A percentile compares a stretch with the other conserved stretches of the same genome.
These are phyloP conservation scores for Psilocybe mexicana DNA, from an alignment of 1,284 basidiomycete genomes.

Conservation along the genomic window DNA sequence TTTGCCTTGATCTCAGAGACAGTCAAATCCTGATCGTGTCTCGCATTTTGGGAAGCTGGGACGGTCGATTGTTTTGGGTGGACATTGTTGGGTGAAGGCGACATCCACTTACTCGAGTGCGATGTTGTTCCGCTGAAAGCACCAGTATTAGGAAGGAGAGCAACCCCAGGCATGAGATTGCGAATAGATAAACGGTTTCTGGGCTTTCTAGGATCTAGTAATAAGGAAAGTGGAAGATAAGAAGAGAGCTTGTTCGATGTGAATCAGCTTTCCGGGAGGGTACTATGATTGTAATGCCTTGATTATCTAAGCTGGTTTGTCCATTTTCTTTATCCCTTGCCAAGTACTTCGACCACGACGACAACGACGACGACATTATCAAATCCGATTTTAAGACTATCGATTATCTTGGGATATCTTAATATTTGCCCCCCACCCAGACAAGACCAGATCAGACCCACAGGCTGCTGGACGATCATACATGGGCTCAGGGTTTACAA, in stretches of 20 bases:
- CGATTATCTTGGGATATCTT: too few relatives aligned
- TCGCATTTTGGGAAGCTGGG: slow-evolving; percentile 17
- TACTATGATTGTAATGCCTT: not conserved
- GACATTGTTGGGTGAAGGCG: slow-evolving; percentile 5
- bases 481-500: too few relatives aligned
- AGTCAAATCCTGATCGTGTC: slow-evolving; percentile 37
- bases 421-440: too few relatives aligned
- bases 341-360: too few relatives aligned
- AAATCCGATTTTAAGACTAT: too few relatives aligned
- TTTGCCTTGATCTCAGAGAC: slow-evolving; percentile 65
- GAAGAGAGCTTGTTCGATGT: slow-evolving; percentile 4
- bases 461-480: too few relatives aligned
- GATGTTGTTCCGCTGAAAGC: slow-evolving; percentile 10
- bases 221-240: not conserved
- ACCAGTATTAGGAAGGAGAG: slow-evolving; percentile 14
- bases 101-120: slow-evolving; percentile 17
- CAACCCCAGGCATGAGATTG: slow-evolving; percentile 22
- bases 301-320: slow-evolving; percentile 15
- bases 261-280: slow-evolving; percentile 11
- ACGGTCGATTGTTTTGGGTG: slow-evolving; percentile 11
- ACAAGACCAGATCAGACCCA: too few relatives aligned
- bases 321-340: too few relatives aligned
- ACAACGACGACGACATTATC: too few relatives aligned
- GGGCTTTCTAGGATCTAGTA: not conserved
- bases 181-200: not conserved